These are phyloP conservation scores for Lasiodiplodia theobromae DNA, from an alignment of 2,329 filamentous ascomycete species.

Conservation along the genomic window DNA sequence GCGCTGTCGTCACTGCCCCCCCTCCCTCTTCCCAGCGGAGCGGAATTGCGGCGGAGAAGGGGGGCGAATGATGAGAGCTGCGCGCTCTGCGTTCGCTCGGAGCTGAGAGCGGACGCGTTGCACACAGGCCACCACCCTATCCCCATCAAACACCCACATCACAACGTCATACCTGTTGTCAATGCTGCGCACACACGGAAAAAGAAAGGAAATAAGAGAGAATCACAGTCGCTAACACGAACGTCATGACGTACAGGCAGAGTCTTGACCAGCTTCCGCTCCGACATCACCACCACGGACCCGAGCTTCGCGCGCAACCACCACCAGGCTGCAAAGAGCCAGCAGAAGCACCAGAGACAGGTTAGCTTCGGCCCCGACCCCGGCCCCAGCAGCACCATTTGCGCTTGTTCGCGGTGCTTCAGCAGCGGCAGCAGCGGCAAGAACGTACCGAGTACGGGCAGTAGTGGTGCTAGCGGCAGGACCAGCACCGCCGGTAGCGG, in stretches of 20 bases:
- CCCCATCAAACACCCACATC: neutral
- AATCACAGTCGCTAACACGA: slow-evolving; percentile 7
- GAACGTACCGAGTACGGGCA: neutral
- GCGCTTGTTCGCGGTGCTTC: slow-evolving; percentile 22
- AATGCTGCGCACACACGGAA: neutral
- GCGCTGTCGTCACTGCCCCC: neutral
- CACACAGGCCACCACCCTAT: neutral
- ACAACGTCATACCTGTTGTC: neutral
- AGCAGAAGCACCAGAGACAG: neutral
- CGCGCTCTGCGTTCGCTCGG: no score
- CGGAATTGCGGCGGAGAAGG: neutral
- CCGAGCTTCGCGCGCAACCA: slow-evolving; percentile 25
- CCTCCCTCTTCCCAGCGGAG: neutral
- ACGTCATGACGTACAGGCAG: slow-evolving; percentile 1
- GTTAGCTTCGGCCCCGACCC: neutral
- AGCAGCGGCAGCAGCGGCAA: neutral
- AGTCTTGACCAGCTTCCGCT: slow-evolving; percentile 22
- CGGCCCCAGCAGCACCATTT: slow-evolving; percentile 1
- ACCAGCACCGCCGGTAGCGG: neutral
- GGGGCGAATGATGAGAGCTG: neutral
- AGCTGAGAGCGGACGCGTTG: neutral
- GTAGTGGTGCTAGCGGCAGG: neutral
- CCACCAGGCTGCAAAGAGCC: neutral
- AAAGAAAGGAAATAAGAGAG: slow-evolving; percentile 1
- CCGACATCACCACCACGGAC: slow-evolving; percentile 15